These are phyloP conservation scores for Penicillium sumatraense DNA, from an alignment of 2,329 filamentous ascomycete genomes.

Conservation along the genomic window DNA sequence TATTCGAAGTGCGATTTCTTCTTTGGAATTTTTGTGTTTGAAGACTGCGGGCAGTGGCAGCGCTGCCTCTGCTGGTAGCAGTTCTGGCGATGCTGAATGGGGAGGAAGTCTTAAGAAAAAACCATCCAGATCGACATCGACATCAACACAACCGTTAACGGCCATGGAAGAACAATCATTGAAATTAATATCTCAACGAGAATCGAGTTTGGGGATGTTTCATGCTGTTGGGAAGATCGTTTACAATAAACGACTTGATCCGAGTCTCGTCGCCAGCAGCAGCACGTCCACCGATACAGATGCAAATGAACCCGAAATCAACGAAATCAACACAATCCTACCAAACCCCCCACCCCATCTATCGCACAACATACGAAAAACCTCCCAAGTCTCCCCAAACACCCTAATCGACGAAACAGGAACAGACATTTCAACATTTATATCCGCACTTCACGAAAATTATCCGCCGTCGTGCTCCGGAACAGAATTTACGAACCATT, in stretches of 20 bases:
- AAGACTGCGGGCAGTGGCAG: slow-evolving; percentile 45
- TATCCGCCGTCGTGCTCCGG: slow-evolving; percentile 79
- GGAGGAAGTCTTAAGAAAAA: not conserved
- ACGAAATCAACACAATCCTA: too few relatives aligned
- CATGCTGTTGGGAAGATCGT: slow-evolving; percentile 95
- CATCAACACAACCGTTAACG: slow-evolving; percentile 64
- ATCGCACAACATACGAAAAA: slow-evolving; percentile 61
- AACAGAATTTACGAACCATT: slow-evolving; percentile 71
- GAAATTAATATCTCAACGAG: slow-evolving; percentile 80
- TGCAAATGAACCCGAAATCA: not conserved
- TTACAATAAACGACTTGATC: slow-evolving; percentile 85
- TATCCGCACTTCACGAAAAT: slow-evolving; percentile 91
- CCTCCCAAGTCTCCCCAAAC: slow-evolving; percentile 71
- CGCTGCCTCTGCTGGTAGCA: not conserved
- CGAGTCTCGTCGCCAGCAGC: slow-evolving; percentile 31
- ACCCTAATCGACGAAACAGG: slow-evolving; percentile 89
- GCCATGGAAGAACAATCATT: slow-evolving; percentile 78
- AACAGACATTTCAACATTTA: slow-evolving; percentile 87
- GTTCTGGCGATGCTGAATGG: not conserved
- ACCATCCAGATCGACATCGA: not conserved
- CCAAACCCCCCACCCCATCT: too few relatives aligned
- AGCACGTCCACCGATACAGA: not conserved
- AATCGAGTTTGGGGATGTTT: slow-evolving; percentile 90
- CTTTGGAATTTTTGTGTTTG: slow-evolving; percentile 88
- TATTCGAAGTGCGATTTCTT: slow-evolving; percentile 87